These are phyloP conservation scores for Phytophthora multivora DNA, from an alignment of 352 stramenopile species.

Conservation along the genomic window DNA sequence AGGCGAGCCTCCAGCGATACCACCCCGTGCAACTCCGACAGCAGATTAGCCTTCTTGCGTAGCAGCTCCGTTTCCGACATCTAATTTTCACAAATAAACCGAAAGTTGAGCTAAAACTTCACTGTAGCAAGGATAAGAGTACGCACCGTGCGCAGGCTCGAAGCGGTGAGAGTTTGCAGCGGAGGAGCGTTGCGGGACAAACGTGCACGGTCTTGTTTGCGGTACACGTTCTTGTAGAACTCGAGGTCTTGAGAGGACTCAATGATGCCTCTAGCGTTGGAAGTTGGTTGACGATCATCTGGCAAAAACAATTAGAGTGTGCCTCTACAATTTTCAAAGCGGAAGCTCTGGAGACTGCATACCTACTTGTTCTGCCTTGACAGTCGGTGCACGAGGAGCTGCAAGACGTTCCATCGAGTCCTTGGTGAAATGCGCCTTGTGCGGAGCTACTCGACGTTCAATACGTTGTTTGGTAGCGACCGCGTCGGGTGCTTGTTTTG, in stretches of 20 bases:
- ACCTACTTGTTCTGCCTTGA: constrained; percentile 23
- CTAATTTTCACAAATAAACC: constrained; percentile 18
- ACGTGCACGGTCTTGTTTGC: constrained; percentile 45
- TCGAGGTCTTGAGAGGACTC: constrained; percentile 51
- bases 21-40: constrained; percentile 62
- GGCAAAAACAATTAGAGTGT: neutral
- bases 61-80: constrained; percentile 61
- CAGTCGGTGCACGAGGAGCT: constrained; percentile 26
- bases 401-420: constrained; percentile 52
- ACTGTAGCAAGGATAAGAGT: neutral
- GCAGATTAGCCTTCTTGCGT: constrained; percentile 51
- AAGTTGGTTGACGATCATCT: constrained; percentile 19
- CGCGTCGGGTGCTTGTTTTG: constrained; percentile 4
- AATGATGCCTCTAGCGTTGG: constrained; percentile 7
- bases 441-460: neutral
- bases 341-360: neutral
- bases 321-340: too few relatives aligned
- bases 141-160: constrained; percentile 46
- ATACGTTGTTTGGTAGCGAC: neutral
- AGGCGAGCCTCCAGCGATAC: constrained; percentile 56
- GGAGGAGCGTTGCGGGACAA: constrained; percentile 26
- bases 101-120: neutral
- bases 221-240: constrained; percentile 59
- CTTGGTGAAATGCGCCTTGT: constrained; percentile 38
- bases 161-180: constrained; percentile 19